Evolutionary conservation across 108 stramenopile species (phyloP), one percentile per base, ranked within the genome.

Genomic region (Skeletonema costatum): DNA sequence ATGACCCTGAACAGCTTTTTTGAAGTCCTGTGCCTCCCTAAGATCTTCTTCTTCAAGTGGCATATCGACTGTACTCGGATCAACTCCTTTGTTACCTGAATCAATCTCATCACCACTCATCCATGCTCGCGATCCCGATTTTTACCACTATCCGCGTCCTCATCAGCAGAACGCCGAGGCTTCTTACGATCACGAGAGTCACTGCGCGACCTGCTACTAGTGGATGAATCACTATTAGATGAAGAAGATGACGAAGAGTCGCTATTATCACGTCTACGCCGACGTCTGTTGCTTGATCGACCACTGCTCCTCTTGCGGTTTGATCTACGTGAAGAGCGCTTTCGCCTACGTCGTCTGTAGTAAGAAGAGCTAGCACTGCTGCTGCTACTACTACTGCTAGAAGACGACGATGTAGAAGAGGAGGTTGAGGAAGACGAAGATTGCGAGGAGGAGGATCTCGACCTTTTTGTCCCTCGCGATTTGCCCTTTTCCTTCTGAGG

Each of bases 21-120:
- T 94, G 73, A 94, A 88, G 25, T 89, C 89, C 68, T 75, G 73
- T 3, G 92, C 91, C 72, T 91, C 90, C 31, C 87, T 75, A 31
- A 82, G 59, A 21, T 88, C 87, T 13, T 82, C 69, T 66, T 80
- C 88, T 59, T 85, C 86, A 38, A 79, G 35, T 5, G 60, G 58
- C 51, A 66, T 31, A 16, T 77, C 65, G 35, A 66, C 25, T 16
- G 63, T 12, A 61, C 51, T 38, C 13, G 10, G 13, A 16, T 62
- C 51, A 29, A 53, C 58, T 25, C 17, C 30, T 42, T 35, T 68
- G n/a, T 3, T 16, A 56, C 33, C 35, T 31, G 68, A 38, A 30
- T 39, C 39, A 32, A 53, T 50, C 41, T 35, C 19, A 36, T 59
- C 60, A 30, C 13, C 36, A 62, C n/a, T 70, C 58, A 50, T n/a